Base-by-base conservation (phyloP, 2,329 filamentous ascomycete species). In the Apiospora aurea region DNA sequence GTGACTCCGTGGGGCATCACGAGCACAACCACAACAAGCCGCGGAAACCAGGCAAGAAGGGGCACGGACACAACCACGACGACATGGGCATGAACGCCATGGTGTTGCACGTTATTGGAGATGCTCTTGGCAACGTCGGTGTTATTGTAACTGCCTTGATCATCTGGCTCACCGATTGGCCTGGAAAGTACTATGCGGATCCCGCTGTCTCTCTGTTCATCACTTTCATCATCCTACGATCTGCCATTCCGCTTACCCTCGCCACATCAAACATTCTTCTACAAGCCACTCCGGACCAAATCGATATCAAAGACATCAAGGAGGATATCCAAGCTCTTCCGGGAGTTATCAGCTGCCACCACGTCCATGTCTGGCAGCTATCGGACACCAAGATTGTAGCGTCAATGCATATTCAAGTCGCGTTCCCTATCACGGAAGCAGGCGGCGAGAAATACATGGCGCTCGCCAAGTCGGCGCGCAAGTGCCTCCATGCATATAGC, bases 311-410 rank as follows among this genome's bases (percentile, higher is more conserved):
- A 75, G 94, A 98, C 73, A 96, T 99, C 82, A 93, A 94, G 76
- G 92, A 96, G 75, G 96, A 99, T 80, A 97, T 99, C 70, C 90
- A 95, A 79, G 85, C 89, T 21, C 90, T 99, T 7, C 92, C 93
- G 0, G 95, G 95, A 57, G 93, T 99, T 67, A 86, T 96, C 73
- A 94, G 93, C 80, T 97, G 95, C 79, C 96, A 99, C 83, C 96
- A 99, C 81, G 88, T 99, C 29, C 96, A 99, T 81, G 95, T 99
- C 74, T 99, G 96, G 96, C 96, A 98, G 82, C 89, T 99, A 46
- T 97, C 93, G 21, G 96, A 98, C 80, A 96, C 95, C 70, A 97
- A 98, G 85, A 87, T 97, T 46, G 93, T 99, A 49, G 96, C 96
- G 16, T 96, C 93, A 14, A 90, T 99, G 82, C 96, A 99, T 80